These are phyloP conservation scores for Eucalyptus albens DNA, from an alignment of 345 rosid genomes.

Conservation along the genomic window DNA sequence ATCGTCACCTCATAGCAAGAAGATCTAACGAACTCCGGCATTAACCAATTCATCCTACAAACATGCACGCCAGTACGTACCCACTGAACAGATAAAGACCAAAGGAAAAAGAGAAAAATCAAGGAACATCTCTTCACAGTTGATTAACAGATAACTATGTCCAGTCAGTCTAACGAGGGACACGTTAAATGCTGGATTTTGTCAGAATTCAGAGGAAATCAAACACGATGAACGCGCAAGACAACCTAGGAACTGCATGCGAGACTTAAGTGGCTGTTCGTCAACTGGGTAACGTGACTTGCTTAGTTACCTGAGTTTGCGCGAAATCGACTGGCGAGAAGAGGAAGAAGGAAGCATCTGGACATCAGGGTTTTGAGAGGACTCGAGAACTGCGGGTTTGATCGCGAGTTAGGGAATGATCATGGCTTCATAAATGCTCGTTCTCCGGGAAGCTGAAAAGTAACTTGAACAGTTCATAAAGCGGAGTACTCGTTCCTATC, in stretches of 20 bases:
- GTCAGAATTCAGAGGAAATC: background rate
- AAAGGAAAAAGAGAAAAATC: background rate
- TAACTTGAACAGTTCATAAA: background rate
- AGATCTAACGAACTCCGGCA: background rate
- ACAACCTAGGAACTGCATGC: background rate
- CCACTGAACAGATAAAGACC: background rate
- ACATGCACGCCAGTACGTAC: background rate
- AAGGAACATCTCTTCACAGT: background rate
- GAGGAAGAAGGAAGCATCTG: background rate
- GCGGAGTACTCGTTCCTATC: fast-evolving
- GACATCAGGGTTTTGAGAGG: background rate
- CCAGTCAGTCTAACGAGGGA: background rate
- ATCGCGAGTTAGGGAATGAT: background rate
- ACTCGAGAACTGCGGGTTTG: background rate
- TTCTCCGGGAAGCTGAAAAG: background rate
- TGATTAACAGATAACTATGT: background rate
- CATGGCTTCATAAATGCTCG: background rate
- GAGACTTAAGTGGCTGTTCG: background rate
- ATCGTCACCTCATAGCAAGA: background rate
- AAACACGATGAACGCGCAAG: background rate
- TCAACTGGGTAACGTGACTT: background rate
- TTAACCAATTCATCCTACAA: background rate
- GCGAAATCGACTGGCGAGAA: background rate
- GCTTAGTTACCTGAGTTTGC: background rate
- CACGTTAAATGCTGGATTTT: background rate